Evolutionary conservation across 2,329 filamentous ascomycete species (phyloP).

Genomic region (Eutypella sp.): DNA sequence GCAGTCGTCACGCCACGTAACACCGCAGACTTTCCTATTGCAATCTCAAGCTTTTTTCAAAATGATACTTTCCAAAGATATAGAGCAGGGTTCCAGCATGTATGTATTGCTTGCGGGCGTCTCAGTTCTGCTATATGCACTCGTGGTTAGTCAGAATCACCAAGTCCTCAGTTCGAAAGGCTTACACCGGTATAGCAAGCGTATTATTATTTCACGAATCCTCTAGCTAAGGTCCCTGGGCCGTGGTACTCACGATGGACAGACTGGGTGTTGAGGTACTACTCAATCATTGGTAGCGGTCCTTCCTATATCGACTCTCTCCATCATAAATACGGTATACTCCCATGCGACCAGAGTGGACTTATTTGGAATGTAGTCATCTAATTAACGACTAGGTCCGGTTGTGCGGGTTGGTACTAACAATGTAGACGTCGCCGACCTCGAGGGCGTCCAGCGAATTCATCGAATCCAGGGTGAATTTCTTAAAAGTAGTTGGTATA

Average conservation of each 20-base stretch:
- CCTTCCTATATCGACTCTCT: constrained; percentile 16
- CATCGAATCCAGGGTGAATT: constrained; percentile 21
- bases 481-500: constrained; percentile 17
- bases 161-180: too few relatives aligned
- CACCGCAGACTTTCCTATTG: too few relatives aligned
- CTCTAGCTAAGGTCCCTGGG: constrained; percentile 12
- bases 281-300: constrained; percentile 5
- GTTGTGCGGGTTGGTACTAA: constrained; percentile 22
- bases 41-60: too few relatives aligned
- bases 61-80: too few relatives aligned
- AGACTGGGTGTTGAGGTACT: constrained; percentile 5
- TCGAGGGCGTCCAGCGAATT: constrained; percentile 14
- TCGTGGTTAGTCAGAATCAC: too few relatives aligned
- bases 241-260: constrained; percentile 17
- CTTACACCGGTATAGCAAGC: too few relatives aligned
- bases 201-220: too few relatives aligned
- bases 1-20: too few relatives aligned
- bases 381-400: constrained; percentile 14
- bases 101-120: too few relatives aligned
- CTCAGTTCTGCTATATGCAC: too few relatives aligned
- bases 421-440: constrained; percentile 21
- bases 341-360: background rate
- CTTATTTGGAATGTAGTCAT: background rate
- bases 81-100: too few relatives aligned
- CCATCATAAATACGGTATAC: constrained; percentile 22